These are phyloP conservation scores for Hyaloscypha hepaticicola DNA, from an alignment of 495 filamentous ascomycete species.

Conservation along the genomic window DNA sequence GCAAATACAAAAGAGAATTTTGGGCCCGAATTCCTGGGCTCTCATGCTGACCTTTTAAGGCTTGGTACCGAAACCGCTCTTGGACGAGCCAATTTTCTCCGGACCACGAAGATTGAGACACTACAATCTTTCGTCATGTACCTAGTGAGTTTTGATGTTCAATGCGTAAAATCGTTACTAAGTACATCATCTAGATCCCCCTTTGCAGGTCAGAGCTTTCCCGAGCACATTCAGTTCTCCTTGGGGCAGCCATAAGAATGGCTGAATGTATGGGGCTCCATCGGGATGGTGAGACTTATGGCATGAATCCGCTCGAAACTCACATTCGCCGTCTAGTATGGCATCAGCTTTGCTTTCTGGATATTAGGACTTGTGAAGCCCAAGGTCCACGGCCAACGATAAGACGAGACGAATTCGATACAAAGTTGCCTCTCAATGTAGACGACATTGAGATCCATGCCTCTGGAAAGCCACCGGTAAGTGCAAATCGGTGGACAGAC, in stretches of 20 bases:
- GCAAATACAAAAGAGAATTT: neutral
- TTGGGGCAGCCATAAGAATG: slow-evolving; percentile 67
- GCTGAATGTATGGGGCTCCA: slow-evolving; percentile 79
- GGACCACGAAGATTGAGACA: slow-evolving; percentile 68
- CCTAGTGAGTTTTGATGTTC: slow-evolving; percentile 46
- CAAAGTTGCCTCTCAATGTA: slow-evolving; percentile 63
- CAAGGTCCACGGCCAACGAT: slow-evolving; percentile 69
- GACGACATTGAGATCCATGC: slow-evolving; percentile 56
- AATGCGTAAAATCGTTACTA: neutral
- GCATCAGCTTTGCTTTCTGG: slow-evolving; percentile 73
- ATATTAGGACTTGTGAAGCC: slow-evolving; percentile 73
- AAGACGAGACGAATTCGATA: slow-evolving; percentile 69
- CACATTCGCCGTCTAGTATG: slow-evolving; percentile 75
- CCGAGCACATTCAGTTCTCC: slow-evolving; percentile 66
- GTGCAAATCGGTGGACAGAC: slow-evolving; percentile 58
- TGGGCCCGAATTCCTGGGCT: neutral
- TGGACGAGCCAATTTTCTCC: slow-evolving; percentile 63
- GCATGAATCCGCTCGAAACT: slow-evolving; percentile 63
- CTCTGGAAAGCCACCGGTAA: slow-evolving; percentile 36
- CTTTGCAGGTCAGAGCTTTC: slow-evolving; percentile 68
- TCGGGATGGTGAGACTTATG: slow-evolving; percentile 63
- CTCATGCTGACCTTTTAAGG: slow-evolving; percentile 49
- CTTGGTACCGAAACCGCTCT: slow-evolving; percentile 63
- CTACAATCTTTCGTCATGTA: slow-evolving; percentile 76
- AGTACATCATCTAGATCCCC: slow-evolving; percentile 50